Percentiles rank a stretch among this genome's conserved stretches.
These are phyloP conservation scores for Botrytis byssoidea DNA, from an alignment of 2,329 filamentous ascomycete genomes.

Conservation along the genomic window DNA sequence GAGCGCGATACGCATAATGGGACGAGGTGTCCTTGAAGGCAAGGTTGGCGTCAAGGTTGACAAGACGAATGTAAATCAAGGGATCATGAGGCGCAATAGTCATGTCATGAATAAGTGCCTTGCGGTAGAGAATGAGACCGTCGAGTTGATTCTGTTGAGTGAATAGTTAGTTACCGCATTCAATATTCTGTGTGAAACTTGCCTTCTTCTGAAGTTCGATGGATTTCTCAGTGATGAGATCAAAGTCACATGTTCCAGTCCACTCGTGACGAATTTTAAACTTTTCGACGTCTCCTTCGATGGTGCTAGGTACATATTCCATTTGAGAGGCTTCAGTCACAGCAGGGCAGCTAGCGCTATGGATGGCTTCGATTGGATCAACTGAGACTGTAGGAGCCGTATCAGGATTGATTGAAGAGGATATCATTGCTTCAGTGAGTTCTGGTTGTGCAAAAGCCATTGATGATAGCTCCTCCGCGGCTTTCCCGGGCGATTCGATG, in stretches of 20 bases:
- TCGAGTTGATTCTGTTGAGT: conserved; percentile 24
- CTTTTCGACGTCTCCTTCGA: not conserved
- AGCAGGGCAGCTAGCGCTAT: not conserved
- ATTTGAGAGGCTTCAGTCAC: not conserved
- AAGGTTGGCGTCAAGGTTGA: conserved; percentile 23
- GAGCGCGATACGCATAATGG: conserved; percentile 26
- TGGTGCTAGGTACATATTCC: not conserved
- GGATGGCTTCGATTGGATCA: not conserved
- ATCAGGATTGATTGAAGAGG: not conserved
- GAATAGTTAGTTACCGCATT: not conserved
- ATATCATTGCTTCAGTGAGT: not conserved
- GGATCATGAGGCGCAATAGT: conserved; percentile 28
- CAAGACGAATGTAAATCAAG: conserved; percentile 24
- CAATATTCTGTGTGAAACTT: not conserved
- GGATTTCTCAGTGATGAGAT: not conserved
- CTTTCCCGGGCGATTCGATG: not conserved
- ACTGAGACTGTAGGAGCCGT: not conserved
- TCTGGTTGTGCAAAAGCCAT: not conserved
- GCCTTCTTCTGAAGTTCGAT: conserved; percentile 25
- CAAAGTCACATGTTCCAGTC: conserved; percentile 30
- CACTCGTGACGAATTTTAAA: conserved; percentile 27
- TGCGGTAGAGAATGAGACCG: conserved; percentile 22
- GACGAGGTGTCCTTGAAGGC: conserved; percentile 32
- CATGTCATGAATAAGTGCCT: conserved; percentile 21
- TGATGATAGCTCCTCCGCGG: not conserved